These are phyloP conservation scores for Debaryomyces nepalensis DNA, from an alignment of 1,139 yeast genomes.

Conservation along the genomic window DNA sequence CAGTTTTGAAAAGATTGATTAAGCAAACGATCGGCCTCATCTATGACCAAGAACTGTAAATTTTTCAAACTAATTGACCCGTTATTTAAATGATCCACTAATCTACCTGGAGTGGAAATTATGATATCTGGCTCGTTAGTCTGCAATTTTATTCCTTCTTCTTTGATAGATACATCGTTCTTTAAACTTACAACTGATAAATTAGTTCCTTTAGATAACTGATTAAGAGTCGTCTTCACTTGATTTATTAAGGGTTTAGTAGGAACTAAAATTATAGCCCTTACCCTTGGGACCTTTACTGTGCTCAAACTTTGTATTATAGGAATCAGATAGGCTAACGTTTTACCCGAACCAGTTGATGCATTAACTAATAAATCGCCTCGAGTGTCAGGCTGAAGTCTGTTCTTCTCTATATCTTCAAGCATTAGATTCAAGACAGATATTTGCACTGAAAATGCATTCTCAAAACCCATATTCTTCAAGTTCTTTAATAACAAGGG, in stretches of 20 bases:
- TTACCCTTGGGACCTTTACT: constrained; percentile 70
- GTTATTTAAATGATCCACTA: constrained; percentile 78
- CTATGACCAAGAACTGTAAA: constrained; percentile 76
- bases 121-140: constrained; percentile 72
- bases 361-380: constrained; percentile 91
- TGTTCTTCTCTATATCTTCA: constrained; percentile 49
- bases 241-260: constrained; percentile 87
- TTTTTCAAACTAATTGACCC: constrained; percentile 46
- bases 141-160: constrained; percentile 60
- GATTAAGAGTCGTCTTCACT: constrained; percentile 67
- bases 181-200: constrained; percentile 63
- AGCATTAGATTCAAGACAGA: constrained; percentile 64
- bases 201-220: constrained; percentile 68
- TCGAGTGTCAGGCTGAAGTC: constrained; percentile 58
- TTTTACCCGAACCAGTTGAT: constrained; percentile 96
- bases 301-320: constrained; percentile 67
- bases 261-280: constrained; percentile 85
- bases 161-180: constrained; percentile 62
- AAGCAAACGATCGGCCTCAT: constrained; percentile 91
- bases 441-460: constrained; percentile 81
- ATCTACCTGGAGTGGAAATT: constrained; percentile 89
- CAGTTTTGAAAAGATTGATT: constrained; percentile 94
- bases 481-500: constrained; percentile 53
- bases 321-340: constrained; percentile 87
- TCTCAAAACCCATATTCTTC: constrained; percentile 42